Evolutionary conservation across 495 filamentous ascomycete species (phyloP), one percentile per base, ranked within the genome.

Genomic region (Massariosphaeria phaeospora): DNA sequence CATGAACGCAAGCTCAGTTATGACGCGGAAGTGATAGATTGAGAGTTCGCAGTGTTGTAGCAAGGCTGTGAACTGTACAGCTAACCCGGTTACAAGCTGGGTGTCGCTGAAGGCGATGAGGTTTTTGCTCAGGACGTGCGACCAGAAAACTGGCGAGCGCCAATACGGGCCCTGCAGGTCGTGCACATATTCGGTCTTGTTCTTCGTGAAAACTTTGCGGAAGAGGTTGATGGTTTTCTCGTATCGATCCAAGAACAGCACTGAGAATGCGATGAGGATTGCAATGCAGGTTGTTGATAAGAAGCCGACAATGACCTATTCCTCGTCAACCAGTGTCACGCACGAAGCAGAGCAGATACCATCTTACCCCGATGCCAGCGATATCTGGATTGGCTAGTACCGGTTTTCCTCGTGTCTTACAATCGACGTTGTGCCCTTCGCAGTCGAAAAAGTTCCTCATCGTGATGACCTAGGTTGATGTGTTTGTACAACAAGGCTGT

Each of bases 271-370:
- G 18, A 58, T 52, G 10, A 55, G 13, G 36, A 58, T 54, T 1
- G 59, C 59, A 23, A 63, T 29, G 45, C 59, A 63, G 18, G 59
- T 58, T n/a, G 59, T 63, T 5, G 46, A n/a, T 4, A 63, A 26
- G 49, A 63, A 63, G 33, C 53, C 55, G 5, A 63, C 18, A 24
- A 63, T 58, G 25, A 63, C 59, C 59, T 63, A 36, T n/a, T n/a
- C n/a, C n/a, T n/a, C n/a, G n/a, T n/a, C n/a, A n/a, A 34, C 30
- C n/a, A 8, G 30, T n/a, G 9, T 8, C 36, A 10, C 17, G 8
- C 7, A 40, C 9, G 17, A 40, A 18, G 8, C 36, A 11, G 17
- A 40, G 30, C 36, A 40, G 18, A 11, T 20, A 18, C 29, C 35
- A 25, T 26, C 47, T 50, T 15, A 51, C 48, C n/a, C 48, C 48